Evolutionary conservation across 1,139 yeast genomes (phyloP).

Genomic region (Chernovozyma sophiae-reginae): DNA sequence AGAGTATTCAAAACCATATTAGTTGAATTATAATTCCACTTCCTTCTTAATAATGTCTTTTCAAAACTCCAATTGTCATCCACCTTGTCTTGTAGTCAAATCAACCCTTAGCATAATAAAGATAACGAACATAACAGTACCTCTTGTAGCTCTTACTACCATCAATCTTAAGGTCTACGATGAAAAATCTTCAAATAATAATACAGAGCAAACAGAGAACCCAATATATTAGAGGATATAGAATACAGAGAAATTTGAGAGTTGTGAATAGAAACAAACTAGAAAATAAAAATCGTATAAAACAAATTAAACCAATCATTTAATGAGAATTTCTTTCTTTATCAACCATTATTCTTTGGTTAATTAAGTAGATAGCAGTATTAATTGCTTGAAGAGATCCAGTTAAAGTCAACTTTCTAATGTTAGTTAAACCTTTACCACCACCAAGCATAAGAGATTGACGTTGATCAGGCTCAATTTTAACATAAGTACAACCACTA

Average conservation of each 20-base stretch:
- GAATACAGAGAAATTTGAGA: background rate
- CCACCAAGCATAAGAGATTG: constrained; percentile 51
- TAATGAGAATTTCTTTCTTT: constrained; percentile 39
- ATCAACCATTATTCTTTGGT: constrained; percentile 68
- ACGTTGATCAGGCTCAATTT: constrained; percentile 54
- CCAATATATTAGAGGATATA: constrained; percentile 4
- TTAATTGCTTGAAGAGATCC: constrained; percentile 71
- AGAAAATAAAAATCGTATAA: background rate
- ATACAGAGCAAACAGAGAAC: background rate
- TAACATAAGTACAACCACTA: constrained; percentile 70
- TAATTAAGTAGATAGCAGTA: constrained; percentile 72
- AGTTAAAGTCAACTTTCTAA: constrained; percentile 64
- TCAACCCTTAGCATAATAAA: too few relatives aligned
- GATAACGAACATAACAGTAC: too few relatives aligned
- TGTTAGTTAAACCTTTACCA: constrained; percentile 51
- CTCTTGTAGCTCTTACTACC: too few relatives aligned
- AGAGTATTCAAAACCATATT: too few relatives aligned
- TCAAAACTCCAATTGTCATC: too few relatives aligned
- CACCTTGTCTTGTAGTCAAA: too few relatives aligned
- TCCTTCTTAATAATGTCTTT: too few relatives aligned
- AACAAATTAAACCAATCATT: background rate
- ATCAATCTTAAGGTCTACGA: too few relatives aligned
- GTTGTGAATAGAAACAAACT: background rate
- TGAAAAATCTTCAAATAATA: background rate
- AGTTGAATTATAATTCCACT: too few relatives aligned